Base-by-base conservation (phyloP, 805 yeast species). In the Metschnikowia amazonensis region DNA sequence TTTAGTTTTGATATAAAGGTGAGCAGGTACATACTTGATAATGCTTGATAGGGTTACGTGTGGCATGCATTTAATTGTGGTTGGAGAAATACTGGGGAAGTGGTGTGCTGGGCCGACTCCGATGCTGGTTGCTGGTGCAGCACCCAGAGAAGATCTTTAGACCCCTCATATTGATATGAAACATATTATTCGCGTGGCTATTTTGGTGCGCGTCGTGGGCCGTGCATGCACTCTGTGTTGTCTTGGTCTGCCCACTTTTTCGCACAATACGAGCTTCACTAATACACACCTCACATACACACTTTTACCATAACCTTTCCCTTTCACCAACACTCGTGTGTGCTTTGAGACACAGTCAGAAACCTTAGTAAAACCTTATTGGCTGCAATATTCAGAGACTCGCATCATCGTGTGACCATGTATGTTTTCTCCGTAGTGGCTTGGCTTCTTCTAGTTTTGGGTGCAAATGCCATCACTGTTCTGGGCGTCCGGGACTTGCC, bases 401-500 rank as follows among this genome's bases (percentile, higher is more conserved):
- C 5, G 27, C 36, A 13, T 21, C 16, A 5, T 28, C 31, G 16
- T n/a, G 11, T 21, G 25, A 11, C 38, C 38, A 35, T 36, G 41
- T 27, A 25, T 32, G 31, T 27, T 5, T 17, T 25, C 27, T 20
- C 21, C 17, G 24, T 33, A 36, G 31, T 38, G 25, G 25, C 42
- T 14, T 28, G 13, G 24, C 31, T 38, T 18, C 30, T 50, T 23
- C 30, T 41, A 28, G 41, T 46, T 20, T n/a, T 43, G 13, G 33
- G 38, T 28, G 45, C 43, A 25, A 32, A 40, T 13, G 50, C 50
- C 24, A 44, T 36, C 44, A 44, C 17, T 2, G 46, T 46, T 13
- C 48, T 34, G 50, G 50, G 49, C 18, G 50, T 50, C 23, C 38
- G 50, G 38, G 52, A 46, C 20, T 40, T 34, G n/a, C 54, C 50